Conservation (phyloP, 306 rosid species). For the Crataegus laevigata region DNA sequence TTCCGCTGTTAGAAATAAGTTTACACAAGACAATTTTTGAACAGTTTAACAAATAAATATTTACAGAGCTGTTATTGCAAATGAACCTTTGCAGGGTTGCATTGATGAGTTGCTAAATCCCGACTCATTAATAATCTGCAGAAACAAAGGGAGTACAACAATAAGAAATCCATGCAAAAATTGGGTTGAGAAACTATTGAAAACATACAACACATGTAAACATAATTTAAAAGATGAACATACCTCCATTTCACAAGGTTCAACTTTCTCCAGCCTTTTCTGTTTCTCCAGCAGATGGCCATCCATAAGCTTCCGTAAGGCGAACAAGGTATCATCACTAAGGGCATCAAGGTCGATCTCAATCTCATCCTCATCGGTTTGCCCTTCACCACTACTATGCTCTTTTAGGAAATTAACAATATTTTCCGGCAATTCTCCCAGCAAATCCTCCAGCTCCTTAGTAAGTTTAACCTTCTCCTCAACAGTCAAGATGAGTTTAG, state of each 20-base stretch:
- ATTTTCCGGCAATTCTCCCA: slow-evolving; percentile 66
- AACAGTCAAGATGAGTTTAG: slow-evolving; percentile 35
- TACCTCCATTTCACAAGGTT: slow-evolving; percentile 81
- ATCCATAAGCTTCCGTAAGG: slow-evolving; percentile 67
- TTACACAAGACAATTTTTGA: neutral
- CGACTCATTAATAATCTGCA: slow-evolving; percentile 64
- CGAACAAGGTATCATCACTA: slow-evolving; percentile 61
- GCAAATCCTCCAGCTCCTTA: slow-evolving; percentile 57
- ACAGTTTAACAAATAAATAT: neutral
- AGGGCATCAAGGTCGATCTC: slow-evolving; percentile 85
- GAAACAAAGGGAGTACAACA: slow-evolving; percentile 10
- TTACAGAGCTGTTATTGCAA: neutral
- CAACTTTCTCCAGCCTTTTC: slow-evolving; percentile 37
- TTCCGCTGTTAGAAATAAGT: neutral
- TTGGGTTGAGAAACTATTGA: neutral
- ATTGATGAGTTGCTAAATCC: slow-evolving; percentile 71
- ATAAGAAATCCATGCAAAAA: slow-evolving; percentile 5
- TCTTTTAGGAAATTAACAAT: slow-evolving; percentile 66
- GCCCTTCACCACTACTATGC: slow-evolving; percentile 44
- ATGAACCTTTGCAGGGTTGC: slow-evolving; percentile 66
- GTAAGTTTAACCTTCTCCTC: slow-evolving; percentile 68
- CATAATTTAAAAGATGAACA: slow-evolving; percentile 3
- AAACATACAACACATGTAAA: neutral
- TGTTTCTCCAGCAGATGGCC: slow-evolving; percentile 60
- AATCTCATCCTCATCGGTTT: slow-evolving; percentile 70